A percentile compares a stretch with the other conserved stretches of the same genome.
Evolutionary conservation across 148 eudicot genomes (phyloP).

Genomic region (Spergularia bocconei): DNA sequence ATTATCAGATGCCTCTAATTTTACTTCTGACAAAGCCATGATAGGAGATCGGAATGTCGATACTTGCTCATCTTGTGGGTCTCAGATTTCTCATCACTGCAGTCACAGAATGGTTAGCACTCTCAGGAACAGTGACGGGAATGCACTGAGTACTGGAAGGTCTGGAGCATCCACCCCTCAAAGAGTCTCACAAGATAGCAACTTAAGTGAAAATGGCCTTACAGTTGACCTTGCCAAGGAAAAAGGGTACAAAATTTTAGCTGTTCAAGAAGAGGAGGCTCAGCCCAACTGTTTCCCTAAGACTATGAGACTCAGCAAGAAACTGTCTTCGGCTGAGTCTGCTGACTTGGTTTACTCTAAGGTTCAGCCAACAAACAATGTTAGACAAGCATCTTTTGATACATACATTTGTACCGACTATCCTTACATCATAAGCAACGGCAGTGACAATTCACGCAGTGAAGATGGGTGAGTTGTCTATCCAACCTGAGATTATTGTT

Average conservation of each 20-base stretch:
- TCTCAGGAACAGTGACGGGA: constrained; percentile 71
- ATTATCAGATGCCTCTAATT: constrained; percentile 39
- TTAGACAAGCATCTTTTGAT: constrained; percentile 40
- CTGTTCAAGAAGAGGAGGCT: constrained; percentile 32
- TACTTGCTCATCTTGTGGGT: constrained; percentile 56
- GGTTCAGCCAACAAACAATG: constrained; percentile 30
- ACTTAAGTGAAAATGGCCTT: constrained; percentile 14
- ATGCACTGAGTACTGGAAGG: constrained; percentile 54
- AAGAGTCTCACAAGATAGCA: constrained; percentile 34
- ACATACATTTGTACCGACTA: constrained; percentile 45
- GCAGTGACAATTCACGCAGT: constrained; percentile 29
- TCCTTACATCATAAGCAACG: constrained; percentile 35
- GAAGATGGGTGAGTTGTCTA: constrained; percentile 41
- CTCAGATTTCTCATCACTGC: constrained; percentile 46
- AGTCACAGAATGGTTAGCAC: constrained; percentile 44
- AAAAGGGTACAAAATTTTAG: constrained; percentile 25
- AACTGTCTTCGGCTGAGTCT: constrained; percentile 31
- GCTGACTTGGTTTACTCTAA: constrained; percentile 27
- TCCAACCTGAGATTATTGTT: neutral
- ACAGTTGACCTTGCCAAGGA: constrained; percentile 22
- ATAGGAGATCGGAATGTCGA: constrained; percentile 39
- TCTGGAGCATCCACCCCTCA: constrained; percentile 39
- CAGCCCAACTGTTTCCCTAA: constrained; percentile 50
- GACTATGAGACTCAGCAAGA: constrained; percentile 39
- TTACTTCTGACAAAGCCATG: constrained; percentile 39